Evolutionary conservation across 139 green algal genomes (phyloP).

Genomic region (Monoraphidium neglectum): DNA sequence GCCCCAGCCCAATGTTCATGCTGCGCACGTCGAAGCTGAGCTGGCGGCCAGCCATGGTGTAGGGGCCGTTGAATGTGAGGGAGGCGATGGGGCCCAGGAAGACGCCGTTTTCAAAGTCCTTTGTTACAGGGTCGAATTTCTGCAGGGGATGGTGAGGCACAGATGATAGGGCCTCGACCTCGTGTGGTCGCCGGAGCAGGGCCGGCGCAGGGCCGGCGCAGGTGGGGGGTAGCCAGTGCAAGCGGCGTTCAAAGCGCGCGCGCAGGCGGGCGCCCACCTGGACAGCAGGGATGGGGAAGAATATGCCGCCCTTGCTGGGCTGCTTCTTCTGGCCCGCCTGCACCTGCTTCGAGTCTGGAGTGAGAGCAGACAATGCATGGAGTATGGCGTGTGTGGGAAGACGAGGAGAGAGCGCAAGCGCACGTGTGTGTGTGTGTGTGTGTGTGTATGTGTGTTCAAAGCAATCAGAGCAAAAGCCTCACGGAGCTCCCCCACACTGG

Average conservation of each 20-base stretch:
- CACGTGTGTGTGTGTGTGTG: too few relatives aligned
- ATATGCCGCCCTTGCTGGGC: constrained; percentile 31
- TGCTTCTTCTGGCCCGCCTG: constrained; percentile 17
- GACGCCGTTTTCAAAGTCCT: constrained; percentile 57
- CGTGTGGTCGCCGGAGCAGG: neutral
- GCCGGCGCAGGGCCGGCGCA: neutral
- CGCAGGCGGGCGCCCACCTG: too few relatives aligned
- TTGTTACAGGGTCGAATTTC: constrained; percentile 37
- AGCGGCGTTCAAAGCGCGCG: too few relatives aligned
- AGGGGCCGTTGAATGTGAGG: constrained; percentile 53
- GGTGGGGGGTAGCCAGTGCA: too few relatives aligned
- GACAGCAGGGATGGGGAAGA: constrained; percentile 47
- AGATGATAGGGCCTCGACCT: neutral
- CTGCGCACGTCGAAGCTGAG: constrained; percentile 48
- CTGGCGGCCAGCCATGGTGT: constrained; percentile 11
- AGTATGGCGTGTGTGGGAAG: too few relatives aligned
- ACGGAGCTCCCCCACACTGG: too few relatives aligned
- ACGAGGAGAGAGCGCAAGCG: too few relatives aligned
- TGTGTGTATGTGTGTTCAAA: too few relatives aligned
- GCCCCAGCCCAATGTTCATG: constrained; percentile 49
- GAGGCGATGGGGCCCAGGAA: constrained; percentile 44
- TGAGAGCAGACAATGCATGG: neutral
- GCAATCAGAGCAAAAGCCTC: too few relatives aligned
- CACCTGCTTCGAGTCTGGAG: constrained; percentile 23
- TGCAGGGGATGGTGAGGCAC: constrained; percentile 1